Evolutionary conservation across 1,284 basidiomycete genomes (phyloP).

Genomic region (Kwoniella shivajii): DNA sequence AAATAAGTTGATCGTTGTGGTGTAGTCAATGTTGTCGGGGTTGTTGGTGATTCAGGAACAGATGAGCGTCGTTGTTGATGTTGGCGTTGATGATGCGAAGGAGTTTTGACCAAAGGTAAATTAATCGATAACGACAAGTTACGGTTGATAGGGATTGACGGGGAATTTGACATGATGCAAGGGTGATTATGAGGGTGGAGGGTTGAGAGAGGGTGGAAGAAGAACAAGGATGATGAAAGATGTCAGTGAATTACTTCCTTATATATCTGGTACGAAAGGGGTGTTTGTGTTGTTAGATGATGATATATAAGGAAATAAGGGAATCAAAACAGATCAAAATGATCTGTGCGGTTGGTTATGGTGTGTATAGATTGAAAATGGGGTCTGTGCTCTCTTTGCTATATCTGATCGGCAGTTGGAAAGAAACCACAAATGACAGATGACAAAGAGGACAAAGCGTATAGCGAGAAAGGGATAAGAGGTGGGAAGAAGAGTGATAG

Average conservation of each 20-base stretch:
- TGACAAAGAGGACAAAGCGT: constrained; percentile 4
- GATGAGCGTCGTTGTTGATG: constrained; percentile 12
- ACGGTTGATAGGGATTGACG: neutral
- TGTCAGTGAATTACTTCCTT: no score
- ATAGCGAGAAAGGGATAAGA: neutral
- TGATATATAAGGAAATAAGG: neutral
- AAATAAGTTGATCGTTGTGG: constrained; percentile 15
- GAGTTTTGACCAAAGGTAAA: constrained; percentile 15
- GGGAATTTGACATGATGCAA: no score
- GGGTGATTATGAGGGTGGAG: no score
- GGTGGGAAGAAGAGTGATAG: neutral
- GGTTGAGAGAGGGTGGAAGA: no score
- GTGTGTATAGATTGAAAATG: no score
- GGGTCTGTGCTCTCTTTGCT: no score
- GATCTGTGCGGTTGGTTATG: neutral
- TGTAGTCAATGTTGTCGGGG: constrained; percentile 12
- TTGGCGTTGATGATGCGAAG: constrained; percentile 9
- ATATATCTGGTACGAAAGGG: no score
- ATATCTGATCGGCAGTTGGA: no score
- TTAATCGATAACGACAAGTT: constrained; percentile 15
- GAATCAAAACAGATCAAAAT: neutral
- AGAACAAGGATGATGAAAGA: no score
- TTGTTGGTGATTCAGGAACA: constrained; percentile 8
- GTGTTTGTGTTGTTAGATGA: neutral
- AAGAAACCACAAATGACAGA: no score